phyloP scores from a whole-genome alignment of 2,329 filamentous ascomycete species.

The Thielaviopsis euricoi region DNA sequence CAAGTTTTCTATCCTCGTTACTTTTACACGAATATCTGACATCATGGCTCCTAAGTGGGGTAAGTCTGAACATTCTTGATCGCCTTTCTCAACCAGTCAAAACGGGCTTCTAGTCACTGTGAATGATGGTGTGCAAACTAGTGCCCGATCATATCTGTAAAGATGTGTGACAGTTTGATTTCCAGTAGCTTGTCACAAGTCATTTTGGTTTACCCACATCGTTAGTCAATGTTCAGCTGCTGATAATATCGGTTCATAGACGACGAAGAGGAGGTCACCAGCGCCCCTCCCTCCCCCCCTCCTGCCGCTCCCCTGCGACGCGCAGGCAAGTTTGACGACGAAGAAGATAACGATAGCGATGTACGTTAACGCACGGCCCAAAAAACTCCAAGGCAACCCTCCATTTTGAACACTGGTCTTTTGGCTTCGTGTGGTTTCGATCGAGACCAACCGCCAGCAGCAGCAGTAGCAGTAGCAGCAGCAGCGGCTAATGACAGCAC shows the following conservation, averaged over 20 bases:
- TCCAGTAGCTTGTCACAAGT: not conserved
- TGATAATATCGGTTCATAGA: slow-evolving; percentile 18
- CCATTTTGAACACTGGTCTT: too few relatives aligned
- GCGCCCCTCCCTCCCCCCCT: slow-evolving; percentile 20
- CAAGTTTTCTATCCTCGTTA: not conserved
- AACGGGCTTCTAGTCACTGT: not conserved
- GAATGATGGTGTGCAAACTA: not conserved
- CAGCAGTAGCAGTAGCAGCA: too few relatives aligned
- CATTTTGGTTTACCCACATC: not conserved
- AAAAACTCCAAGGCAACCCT: not conserved
- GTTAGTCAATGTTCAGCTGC: slow-evolving; percentile 4
- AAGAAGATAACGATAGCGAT: slow-evolving; percentile 67
- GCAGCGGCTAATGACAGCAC: not conserved
- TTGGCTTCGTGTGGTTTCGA: too few relatives aligned
- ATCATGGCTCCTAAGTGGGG: slow-evolving; percentile 30
- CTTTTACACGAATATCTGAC: slow-evolving; percentile 14
- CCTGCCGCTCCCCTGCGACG: slow-evolving; percentile 22
- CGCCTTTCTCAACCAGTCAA: not conserved
- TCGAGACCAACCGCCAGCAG: too few relatives aligned
- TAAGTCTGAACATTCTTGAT: slow-evolving; percentile 17
- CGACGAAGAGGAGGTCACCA: slow-evolving; percentile 24
- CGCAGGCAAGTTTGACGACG: slow-evolving; percentile 65
- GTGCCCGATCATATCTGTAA: too few relatives aligned
- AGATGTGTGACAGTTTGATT: not conserved
- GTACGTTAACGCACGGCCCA: slow-evolving; percentile 30